These are phyloP conservation scores for Aquilaria sinensis DNA, from an alignment of 345 rosid species.

Conservation along the genomic window DNA sequence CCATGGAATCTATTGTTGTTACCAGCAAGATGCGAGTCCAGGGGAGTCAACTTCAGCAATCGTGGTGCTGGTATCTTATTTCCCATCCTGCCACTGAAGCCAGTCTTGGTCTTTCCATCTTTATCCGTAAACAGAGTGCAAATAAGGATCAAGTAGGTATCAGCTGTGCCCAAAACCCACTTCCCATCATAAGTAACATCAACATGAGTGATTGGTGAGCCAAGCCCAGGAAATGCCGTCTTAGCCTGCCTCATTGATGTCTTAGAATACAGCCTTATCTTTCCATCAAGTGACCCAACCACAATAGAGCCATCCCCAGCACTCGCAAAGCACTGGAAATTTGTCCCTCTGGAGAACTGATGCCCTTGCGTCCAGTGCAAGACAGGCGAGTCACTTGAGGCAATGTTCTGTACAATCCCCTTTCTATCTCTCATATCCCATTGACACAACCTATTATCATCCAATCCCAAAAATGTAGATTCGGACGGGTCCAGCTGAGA, in stretches of 20 bases:
- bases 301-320: conserved; percentile 92
- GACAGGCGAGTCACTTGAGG: conserved; percentile 48
- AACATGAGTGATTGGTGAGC: conserved; percentile 82
- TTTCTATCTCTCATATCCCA: conserved; percentile 95
- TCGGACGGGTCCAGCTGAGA: conserved; percentile 95
- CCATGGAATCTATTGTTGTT: conserved; percentile 78
- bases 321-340: conserved; percentile 93
- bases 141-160: conserved; percentile 75
- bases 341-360: conserved; percentile 90
- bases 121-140: conserved; percentile 91
- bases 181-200: conserved; percentile 94
- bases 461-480: conserved; percentile 83
- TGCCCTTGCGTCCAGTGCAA: conserved; percentile 92
- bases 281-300: conserved; percentile 87
- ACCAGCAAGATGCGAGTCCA: conserved; percentile 90
- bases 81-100: conserved; percentile 90
- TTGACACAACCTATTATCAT: conserved; percentile 89
- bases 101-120: conserved; percentile 84
- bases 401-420: conserved; percentile 77
- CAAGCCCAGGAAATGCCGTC: conserved; percentile 96
- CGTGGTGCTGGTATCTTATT: conserved; percentile 89
- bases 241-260: conserved; percentile 91
- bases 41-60: conserved; percentile 81
- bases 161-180: conserved; percentile 93
- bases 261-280: conserved; percentile 84